These are phyloP conservation scores for Thelephora ganbajun DNA, from an alignment of 768 basidiomycete genomes.

Conservation along the genomic window DNA sequence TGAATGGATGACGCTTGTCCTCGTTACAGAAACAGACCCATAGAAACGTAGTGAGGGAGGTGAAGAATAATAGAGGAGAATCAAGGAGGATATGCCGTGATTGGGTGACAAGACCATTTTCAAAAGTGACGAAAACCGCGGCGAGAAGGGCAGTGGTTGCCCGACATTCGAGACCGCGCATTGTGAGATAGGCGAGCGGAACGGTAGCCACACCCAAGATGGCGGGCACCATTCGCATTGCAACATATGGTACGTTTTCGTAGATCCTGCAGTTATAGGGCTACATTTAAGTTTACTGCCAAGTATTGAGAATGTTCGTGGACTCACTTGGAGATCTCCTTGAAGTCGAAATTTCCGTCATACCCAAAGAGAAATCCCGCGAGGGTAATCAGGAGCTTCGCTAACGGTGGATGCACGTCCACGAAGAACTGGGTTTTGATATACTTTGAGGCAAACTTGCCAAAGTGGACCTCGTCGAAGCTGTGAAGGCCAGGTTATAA, in stretches of 20 bases:
- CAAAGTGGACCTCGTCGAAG: conserved; percentile 98
- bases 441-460: conserved; percentile 90
- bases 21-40: conserved; percentile 91
- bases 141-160: conserved; percentile 87
- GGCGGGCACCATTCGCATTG: conserved; percentile 95
- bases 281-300: neutral
- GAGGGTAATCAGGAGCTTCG: conserved; percentile 89
- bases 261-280: conserved; percentile 45
- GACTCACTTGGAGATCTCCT: conserved; percentile 90
- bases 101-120: conserved; percentile 92
- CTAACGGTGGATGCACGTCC: conserved; percentile 95
- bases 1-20: conserved; percentile 75
- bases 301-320: neutral
- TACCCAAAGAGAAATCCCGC: conserved; percentile 81
- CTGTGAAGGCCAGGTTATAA: conserved; percentile 24
- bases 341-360: conserved; percentile 91
- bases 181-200: conserved; percentile 84
- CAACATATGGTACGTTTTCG: conserved; percentile 83
- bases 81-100: conserved; percentile 95
- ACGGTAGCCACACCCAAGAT: conserved; percentile 78
- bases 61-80: conserved; percentile 97
- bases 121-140: conserved; percentile 85
- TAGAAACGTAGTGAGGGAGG: conserved; percentile 72
- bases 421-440: conserved; percentile 86
- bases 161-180: conserved; percentile 85